Percentiles rank a stretch among this genome's conserved stretches.
phyloP scores from a whole-genome alignment of 1,284 basidiomycete genomes.

The Trichosporon coremiiforme region DNA sequence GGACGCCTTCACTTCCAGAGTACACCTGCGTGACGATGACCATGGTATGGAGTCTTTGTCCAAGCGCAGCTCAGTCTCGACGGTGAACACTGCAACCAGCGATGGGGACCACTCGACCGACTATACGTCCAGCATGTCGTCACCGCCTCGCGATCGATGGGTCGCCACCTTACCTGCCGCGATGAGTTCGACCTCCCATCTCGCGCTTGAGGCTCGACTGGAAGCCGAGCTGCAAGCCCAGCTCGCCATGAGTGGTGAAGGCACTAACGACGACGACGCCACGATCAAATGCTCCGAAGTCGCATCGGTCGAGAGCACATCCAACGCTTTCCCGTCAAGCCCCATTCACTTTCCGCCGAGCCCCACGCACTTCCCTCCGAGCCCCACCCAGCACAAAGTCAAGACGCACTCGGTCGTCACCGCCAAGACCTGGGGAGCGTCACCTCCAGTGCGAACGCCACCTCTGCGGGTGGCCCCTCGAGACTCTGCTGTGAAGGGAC shows the following conservation, averaged over 20 bases:
- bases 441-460: not conserved
- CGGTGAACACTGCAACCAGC: not conserved
- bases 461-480: not conserved
- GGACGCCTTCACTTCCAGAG: slow-evolving; percentile 15
- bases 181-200: not conserved
- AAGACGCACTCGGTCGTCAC: not conserved
- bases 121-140: not conserved
- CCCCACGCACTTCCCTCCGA: not conserved
- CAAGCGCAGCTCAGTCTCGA: not conserved
- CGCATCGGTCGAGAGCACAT: not conserved
- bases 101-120: slow-evolving; percentile 4
- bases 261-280: slow-evolving; percentile 2
- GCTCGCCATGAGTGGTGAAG: not conserved
- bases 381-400: not conserved
- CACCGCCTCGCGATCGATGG: not conserved
- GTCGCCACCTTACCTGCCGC: not conserved
- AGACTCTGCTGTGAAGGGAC: not conserved
- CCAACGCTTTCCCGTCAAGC: not conserved
- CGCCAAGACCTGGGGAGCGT: not conserved
- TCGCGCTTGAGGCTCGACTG: slow-evolving; percentile 2
- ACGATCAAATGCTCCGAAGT: not conserved
- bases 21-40: not conserved
- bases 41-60: not conserved
- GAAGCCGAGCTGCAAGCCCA: slow-evolving; percentile 4
- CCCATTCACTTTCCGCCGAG: not conserved